phyloP scores from a whole-genome alignment of 164 flowering plant genomes.

The Platanus orientalis region DNA sequence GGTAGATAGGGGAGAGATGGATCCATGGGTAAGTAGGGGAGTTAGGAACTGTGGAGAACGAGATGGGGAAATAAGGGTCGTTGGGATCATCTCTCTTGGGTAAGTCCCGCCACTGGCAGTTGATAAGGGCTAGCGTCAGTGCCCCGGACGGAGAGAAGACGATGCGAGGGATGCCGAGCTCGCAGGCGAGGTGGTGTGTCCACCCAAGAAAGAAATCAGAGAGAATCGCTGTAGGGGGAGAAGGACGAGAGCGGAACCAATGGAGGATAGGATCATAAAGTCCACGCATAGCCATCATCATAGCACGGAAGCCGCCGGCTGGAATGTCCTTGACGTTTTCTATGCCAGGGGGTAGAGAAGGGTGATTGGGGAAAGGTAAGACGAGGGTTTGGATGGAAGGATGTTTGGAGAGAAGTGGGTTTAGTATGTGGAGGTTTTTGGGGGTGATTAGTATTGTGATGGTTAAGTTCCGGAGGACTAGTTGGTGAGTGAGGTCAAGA shows the following conservation, averaged over 20 bases:
- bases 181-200: conserved; percentile 29
- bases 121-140: conserved; percentile 12
- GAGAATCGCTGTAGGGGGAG: conserved; percentile 28
- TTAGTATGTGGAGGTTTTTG: conserved; percentile 17
- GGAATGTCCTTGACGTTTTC: conserved; percentile 33
- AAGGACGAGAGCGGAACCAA: conserved; percentile 30
- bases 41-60: conserved; percentile 26
- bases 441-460: conserved; percentile 28
- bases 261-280: conserved; percentile 19
- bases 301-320: conserved; percentile 6
- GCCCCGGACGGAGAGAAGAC: conserved; percentile 33
- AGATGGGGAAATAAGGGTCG: conserved; percentile 5
- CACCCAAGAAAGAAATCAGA: conserved; percentile 38
- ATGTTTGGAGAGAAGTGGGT: conserved; percentile 14
- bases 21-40: conserved; percentile 37
- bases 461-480: conserved; percentile 12
- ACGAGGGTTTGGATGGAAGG: conserved; percentile 18
- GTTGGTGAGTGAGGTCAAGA: conserved; percentile 24
- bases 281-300: conserved; percentile 4
- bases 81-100: conserved; percentile 6
- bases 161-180: conserved; percentile 25
- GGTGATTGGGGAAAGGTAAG: conserved; percentile 25
- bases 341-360: conserved; percentile 26
- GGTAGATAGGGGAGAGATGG: conserved; percentile 29
- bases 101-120: conserved; percentile 18